Evolutionary conservation across 176 grass and related monocot genomes (phyloP), one percentile per base, ranked within the genome.

Genomic region (Paspalum notatum): DNA sequence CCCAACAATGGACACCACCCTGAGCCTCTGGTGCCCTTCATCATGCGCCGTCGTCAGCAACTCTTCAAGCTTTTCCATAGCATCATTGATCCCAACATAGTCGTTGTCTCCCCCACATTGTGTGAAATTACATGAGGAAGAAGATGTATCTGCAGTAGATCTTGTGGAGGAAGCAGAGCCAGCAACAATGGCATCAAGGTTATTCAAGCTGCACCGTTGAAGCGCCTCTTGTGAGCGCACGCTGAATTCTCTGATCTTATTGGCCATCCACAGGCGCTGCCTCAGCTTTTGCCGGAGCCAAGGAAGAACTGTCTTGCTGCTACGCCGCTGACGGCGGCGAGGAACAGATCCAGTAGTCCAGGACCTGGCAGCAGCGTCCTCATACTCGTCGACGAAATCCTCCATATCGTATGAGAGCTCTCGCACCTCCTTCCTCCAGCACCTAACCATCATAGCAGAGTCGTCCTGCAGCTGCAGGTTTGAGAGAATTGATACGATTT

Each of bases 161-260:
- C 9, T 52, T 21, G 38, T 22, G 32, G 24, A 12, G 27, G 22
- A 12, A 62, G 6, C 4, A 72, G 8, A 9, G 25, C 12, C 16
- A 5, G 20, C 5, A 42, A 13, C 5, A 42, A 13, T 52, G 26
- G 15, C 50, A 47, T 20, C 48, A 57, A 50, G 41, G 40, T 50
- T 59, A 50, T 45, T 45, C 71, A 87, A 2, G 37, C 5, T 12
- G 53, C 69, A 39, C 16, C 85, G 62, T 32, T 76, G 43, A 44
- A 82, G 52, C 9, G 45, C 71, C 53, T 87, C 63, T 56, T 82
- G 85, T 2, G 9, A 22, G 37, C 77, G 78, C 5, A 2, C 0
- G 44, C 85, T 87, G 78, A 87, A 76, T 14, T 87, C 85, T 59
- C 71, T 52, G 12, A 81, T 61, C 71, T 87, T 87, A 62, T 76